These are phyloP conservation scores for Lactifluus pinguis DNA, from an alignment of 768 basidiomycete genomes.

Conservation along the genomic window DNA sequence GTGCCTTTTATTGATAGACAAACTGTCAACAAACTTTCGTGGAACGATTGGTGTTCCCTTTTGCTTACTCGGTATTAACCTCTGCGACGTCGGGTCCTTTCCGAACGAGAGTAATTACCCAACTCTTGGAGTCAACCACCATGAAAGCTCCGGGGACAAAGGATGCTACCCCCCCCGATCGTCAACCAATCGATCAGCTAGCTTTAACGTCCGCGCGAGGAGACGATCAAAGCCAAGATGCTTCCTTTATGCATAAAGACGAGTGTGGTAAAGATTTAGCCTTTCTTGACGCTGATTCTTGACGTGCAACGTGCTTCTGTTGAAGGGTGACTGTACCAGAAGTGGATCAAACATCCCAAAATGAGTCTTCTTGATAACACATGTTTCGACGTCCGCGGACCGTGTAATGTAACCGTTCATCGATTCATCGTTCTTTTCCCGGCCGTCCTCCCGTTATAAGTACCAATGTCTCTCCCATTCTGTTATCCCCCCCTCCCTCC, in stretches of 20 bases:
- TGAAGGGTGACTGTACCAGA: constrained; percentile 5
- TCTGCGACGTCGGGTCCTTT: constrained; percentile 7
- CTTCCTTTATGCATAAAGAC: constrained; percentile 10
- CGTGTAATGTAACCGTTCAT: constrained; percentile 13
- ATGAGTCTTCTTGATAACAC: constrained; percentile 14
- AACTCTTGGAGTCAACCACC: not conserved
- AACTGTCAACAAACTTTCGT: constrained; percentile 6
- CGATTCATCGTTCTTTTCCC: constrained; percentile 9
- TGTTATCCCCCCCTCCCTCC: not conserved
- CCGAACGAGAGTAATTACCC: not conserved
- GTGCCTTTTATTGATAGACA: not conserved
- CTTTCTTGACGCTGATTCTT: constrained; percentile 7
- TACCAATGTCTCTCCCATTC: not conserved
- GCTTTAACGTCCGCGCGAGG: not conserved
- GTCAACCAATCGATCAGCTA: not conserved
- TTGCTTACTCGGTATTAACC: not conserved
- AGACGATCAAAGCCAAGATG: constrained; percentile 5
- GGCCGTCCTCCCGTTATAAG: constrained; percentile 9
- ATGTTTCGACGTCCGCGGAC: constrained; percentile 19
- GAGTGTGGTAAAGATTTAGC: constrained; percentile 4
- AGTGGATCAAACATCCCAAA: constrained; percentile 10
- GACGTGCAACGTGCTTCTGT: constrained; percentile 14
- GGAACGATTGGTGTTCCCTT: not conserved
- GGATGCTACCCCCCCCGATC: not conserved
- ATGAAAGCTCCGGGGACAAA: not conserved